Evolutionary conservation across 2,329 filamentous ascomycete genomes (phyloP).

Genomic region (Raffaelea deltoideospora): DNA sequence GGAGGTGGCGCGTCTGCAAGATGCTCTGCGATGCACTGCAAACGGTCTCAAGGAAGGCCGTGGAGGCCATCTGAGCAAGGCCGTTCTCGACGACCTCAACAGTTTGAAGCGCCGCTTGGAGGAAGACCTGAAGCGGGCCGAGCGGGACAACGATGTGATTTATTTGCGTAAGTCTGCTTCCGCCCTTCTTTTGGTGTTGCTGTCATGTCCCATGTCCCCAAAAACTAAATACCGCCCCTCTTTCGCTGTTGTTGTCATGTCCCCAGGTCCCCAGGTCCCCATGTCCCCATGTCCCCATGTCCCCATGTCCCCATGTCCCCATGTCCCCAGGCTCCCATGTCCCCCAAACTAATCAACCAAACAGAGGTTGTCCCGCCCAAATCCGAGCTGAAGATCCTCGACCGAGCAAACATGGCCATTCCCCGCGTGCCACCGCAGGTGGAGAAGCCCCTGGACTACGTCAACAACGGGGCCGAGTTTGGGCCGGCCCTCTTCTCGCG

Average conservation of each 20-base stretch:
- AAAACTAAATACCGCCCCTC: too few relatives aligned
- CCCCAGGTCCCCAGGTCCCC: too few relatives aligned
- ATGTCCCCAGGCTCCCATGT: too few relatives aligned
- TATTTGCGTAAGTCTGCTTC: constrained; percentile 51
- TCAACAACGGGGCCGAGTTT: constrained; percentile 68
- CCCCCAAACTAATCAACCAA: too few relatives aligned
- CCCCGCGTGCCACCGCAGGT: constrained; percentile 69
- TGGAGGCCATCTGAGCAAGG: constrained; percentile 59
- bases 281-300: too few relatives aligned
- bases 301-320: too few relatives aligned
- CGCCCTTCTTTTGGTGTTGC: neutral
- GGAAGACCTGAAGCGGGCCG: constrained; percentile 80
- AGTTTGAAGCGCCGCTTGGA: constrained; percentile 68
- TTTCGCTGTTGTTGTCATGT: neutral
- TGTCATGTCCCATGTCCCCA: too few relatives aligned
- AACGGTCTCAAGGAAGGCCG: constrained; percentile 75
- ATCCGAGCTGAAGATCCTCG: constrained; percentile 70
- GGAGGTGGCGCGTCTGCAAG: constrained; percentile 73
- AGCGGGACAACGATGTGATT: constrained; percentile 93
- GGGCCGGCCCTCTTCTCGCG: constrained; percentile 78
- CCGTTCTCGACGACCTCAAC: constrained; percentile 68
- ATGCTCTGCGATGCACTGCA: constrained; percentile 68
- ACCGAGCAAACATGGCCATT: constrained; percentile 78
- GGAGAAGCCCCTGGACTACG: constrained; percentile 59
- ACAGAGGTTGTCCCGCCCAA: constrained; percentile 68